A percentile compares a stretch with the other conserved stretches of the same genome.
Evolutionary conservation across 1,139 yeast genomes (phyloP).

Genomic region (Lodderomyces metapsilosis): DNA sequence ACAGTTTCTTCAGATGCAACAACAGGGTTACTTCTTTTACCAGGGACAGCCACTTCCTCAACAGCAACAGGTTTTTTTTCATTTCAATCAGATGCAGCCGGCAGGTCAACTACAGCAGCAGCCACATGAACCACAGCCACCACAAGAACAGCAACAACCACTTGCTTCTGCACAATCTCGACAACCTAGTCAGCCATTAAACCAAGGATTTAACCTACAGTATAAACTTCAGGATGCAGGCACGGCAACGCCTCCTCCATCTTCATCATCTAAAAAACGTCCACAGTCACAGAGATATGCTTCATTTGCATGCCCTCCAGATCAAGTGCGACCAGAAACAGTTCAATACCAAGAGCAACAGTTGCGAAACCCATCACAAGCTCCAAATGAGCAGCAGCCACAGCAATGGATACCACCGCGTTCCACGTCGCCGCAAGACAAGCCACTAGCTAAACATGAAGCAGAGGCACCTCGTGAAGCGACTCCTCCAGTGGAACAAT

Average conservation of each 20-base stretch:
- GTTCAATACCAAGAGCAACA: constrained; percentile 9
- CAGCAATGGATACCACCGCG: neutral
- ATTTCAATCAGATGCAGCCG: constrained; percentile 3
- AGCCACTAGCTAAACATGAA: no score
- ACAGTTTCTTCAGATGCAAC: neutral
- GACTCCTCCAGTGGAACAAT: constrained; percentile 1
- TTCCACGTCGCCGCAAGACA: neutral
- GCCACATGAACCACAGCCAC: constrained; percentile 1
- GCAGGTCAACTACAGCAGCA: constrained; percentile 3
- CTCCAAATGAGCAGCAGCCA: neutral
- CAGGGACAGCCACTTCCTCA: constrained; percentile 2
- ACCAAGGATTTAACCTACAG: constrained; percentile 5
- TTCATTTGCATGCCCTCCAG: neutral
- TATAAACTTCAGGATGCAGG: constrained; percentile 2
- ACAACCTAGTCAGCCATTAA: neutral
- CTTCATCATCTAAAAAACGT: neutral
- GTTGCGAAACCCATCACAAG: no score
- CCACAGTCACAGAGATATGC: neutral
- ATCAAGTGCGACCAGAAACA: constrained; percentile 12
- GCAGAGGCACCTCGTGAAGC: no score
- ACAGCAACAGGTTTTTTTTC: constrained; percentile 7
- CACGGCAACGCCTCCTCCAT: neutral
- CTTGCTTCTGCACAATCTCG: constrained; percentile 5
- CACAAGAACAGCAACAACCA: constrained; percentile 3
- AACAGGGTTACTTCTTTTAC: neutral